phyloP scores from a whole-genome alignment of 257 asterid species.

The Solanum virginianum region DNA sequence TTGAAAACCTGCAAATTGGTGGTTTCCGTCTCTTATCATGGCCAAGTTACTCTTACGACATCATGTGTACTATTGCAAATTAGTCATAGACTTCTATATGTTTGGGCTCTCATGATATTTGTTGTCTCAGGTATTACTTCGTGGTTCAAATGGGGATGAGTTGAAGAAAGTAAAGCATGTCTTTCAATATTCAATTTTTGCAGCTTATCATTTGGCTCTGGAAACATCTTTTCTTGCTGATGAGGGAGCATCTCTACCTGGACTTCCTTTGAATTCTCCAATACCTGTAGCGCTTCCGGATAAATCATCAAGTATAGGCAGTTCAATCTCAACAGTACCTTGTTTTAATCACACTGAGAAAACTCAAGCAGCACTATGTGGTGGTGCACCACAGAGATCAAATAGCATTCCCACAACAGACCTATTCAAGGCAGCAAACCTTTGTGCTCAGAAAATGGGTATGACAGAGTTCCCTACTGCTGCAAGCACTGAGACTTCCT shows the following conservation, averaged over 20 bases:
- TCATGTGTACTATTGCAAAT: background rate
- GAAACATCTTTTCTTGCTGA: constrained; percentile 98
- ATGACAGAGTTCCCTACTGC: constrained; percentile 16
- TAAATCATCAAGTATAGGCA: constrained; percentile 47
- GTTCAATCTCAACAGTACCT: constrained; percentile 70
- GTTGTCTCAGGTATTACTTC: constrained; percentile 65
- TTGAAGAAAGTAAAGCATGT: constrained; percentile 90
- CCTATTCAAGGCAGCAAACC: constrained; percentile 20
- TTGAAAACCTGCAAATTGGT: background rate
- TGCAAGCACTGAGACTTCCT: constrained; percentile 20
- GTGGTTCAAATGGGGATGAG: constrained; percentile 85
- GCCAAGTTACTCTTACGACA: background rate
- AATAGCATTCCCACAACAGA: constrained; percentile 40
- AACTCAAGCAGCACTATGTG: constrained; percentile 29
- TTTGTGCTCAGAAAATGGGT: constrained; percentile 18
- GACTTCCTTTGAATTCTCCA: constrained; percentile 57
- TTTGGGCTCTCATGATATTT: background rate
- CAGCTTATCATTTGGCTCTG: constrained; percentile 94
- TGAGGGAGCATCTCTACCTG: constrained; percentile 93
- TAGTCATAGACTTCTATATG: background rate
- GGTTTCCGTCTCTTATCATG: background rate
- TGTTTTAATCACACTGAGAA: constrained; percentile 36
- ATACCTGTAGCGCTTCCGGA: constrained; percentile 76
- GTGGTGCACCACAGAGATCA: constrained; percentile 45
- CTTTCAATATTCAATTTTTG: constrained; percentile 85